Evolutionary conservation across 2,329 filamentous ascomycete genomes (phyloP).

Genomic region (Fonsecaea pugnacius): DNA sequence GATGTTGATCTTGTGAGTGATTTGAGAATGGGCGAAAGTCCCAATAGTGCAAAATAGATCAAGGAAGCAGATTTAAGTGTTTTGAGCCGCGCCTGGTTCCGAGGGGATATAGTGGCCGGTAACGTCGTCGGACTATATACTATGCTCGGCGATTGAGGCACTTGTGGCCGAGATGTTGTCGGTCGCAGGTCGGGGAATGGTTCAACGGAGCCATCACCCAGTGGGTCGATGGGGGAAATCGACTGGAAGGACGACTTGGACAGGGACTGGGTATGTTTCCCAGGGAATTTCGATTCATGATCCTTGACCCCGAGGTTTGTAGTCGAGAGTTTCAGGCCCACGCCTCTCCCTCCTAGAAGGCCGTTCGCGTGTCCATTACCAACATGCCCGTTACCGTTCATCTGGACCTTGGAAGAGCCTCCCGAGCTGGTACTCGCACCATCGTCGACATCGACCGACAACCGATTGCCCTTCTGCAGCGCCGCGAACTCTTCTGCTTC

Average conservation of each 20-base stretch:
- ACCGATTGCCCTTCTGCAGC: constrained; percentile 37
- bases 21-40: constrained; percentile 92
- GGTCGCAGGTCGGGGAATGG: constrained; percentile 46
- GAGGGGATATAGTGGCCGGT: constrained; percentile 52
- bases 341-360: constrained; percentile 44
- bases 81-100: constrained; percentile 68
- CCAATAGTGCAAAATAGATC: constrained; percentile 90
- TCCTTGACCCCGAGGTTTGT: constrained; percentile 43
- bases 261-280: constrained; percentile 56
- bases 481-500: constrained; percentile 49
- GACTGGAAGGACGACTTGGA: constrained; percentile 63
- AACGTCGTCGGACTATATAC: constrained; percentile 42
- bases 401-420: constrained; percentile 41
- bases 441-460: constrained; percentile 38
- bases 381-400: constrained; percentile 40
- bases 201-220: constrained; percentile 33
- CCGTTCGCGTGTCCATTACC: constrained; percentile 40
- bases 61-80: constrained; percentile 91
- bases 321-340: constrained; percentile 49
- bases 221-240: constrained; percentile 40
- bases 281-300: constrained; percentile 32
- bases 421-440: constrained; percentile 49
- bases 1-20: constrained; percentile 93
- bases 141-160: constrained; percentile 38
- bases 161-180: constrained; percentile 24